A percentile compares a stretch with the other conserved stretches of the same genome.
Conservation (phyloP, 257 asterid genomes). For the Leptodermis oblonga region DNA sequence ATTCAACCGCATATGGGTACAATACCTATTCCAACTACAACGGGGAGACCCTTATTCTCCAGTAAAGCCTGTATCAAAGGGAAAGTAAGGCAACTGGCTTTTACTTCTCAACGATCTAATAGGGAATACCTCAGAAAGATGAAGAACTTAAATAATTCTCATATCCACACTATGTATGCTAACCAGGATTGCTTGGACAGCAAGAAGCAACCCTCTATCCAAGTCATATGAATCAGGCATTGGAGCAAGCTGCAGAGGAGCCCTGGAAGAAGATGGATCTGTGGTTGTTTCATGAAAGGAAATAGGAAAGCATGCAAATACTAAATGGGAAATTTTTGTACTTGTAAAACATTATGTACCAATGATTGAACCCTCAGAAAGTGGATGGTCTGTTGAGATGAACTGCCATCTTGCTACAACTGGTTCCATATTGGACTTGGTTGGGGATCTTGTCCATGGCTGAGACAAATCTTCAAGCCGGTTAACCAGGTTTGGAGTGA, state of each 20-base stretch:
- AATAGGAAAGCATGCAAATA: constrained; percentile 19
- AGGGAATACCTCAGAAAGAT: constrained; percentile 16
- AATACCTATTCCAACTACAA: constrained; percentile 95
- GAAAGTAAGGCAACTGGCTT: constrained; percentile 13
- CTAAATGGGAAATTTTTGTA: neutral
- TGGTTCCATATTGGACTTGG: constrained; percentile 89
- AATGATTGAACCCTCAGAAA: constrained; percentile 42
- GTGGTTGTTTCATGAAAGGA: constrained; percentile 59
- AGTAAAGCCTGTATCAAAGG: constrained; percentile 68
- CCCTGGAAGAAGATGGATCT: constrained; percentile 81
- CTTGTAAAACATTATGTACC: constrained; percentile 27
- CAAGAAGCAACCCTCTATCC: constrained; percentile 94
- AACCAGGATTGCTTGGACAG: constrained; percentile 97
- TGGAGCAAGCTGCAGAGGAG: constrained; percentile 75
- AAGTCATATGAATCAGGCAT: constrained; percentile 92
- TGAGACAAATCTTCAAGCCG: constrained; percentile 84
- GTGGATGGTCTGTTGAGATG: constrained; percentile 45
- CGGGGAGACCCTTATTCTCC: constrained; percentile 95
- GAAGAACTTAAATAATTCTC: constrained; percentile 15
- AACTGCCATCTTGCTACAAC: constrained; percentile 83
- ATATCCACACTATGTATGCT: constrained; percentile 10
- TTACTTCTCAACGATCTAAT: constrained; percentile 15
- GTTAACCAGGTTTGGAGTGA: constrained; percentile 66
- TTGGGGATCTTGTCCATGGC: constrained; percentile 99
- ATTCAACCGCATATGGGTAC: neutral